A percentile compares a stretch with the other conserved stretches of the same genome.
phyloP scores from a whole-genome alignment of 1,284 basidiomycete genomes.

The Rhodotorula sp. region DNA sequence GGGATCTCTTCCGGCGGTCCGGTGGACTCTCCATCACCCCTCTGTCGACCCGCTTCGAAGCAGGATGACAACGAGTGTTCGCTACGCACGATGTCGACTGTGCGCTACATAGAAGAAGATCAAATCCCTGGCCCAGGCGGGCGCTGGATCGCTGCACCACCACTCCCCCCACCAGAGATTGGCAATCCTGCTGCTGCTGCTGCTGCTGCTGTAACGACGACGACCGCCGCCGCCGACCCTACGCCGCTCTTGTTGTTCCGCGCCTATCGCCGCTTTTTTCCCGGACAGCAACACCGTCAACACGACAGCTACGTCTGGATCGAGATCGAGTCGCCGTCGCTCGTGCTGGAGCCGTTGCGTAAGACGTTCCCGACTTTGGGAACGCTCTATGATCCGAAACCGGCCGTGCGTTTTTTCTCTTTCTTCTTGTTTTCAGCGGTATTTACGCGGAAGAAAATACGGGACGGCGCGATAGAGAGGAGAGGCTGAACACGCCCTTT shows the following conservation, averaged over 20 bases:
- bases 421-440: neutral
- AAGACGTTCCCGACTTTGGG: constrained; percentile 1
- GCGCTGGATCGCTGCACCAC: neutral
- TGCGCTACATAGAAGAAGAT: neutral
- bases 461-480: neutral
- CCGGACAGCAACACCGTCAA: neutral
- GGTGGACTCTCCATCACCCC: too few relatives aligned
- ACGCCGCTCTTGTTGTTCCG: neutral
- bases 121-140: neutral
- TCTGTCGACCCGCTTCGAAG: too few relatives aligned
- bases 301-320: constrained; percentile 6
- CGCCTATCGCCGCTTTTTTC: constrained; percentile 10
- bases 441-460: neutral
- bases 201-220: neutral
- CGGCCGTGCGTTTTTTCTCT: neutral
- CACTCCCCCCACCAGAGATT: neutral
- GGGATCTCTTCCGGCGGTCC: too few relatives aligned
- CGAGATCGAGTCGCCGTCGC: neutral
- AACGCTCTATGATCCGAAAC: neutral
- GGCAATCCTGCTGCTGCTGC: neutral
- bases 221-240: neutral
- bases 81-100: neutral
- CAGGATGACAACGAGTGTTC: neutral
- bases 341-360: neutral
- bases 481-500: too few relatives aligned